Conservation (phyloP, 306 rosid genomes). For the Acacia acuminata region DNA sequence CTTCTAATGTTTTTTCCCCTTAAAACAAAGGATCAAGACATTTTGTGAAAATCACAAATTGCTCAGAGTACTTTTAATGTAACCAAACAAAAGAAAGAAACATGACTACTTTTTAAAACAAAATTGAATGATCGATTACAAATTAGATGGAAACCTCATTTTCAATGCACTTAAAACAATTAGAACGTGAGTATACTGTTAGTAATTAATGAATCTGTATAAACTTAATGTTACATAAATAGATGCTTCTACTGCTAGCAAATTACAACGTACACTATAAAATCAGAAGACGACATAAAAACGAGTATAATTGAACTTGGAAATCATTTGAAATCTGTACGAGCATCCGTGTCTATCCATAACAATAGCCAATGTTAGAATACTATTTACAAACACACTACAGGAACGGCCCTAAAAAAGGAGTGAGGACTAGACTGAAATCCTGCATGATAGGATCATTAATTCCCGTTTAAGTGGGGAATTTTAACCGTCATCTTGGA, state of each 20-base stretch:
- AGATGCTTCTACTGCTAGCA: background rate
- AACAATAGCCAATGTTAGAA: background rate
- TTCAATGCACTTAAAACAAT: too few relatives aligned
- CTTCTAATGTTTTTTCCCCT: too few relatives aligned
- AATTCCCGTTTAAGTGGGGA: conserved; percentile 51
- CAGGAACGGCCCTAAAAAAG: background rate
- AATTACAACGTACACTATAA: background rate
- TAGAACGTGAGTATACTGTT: too few relatives aligned
- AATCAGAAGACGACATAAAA: background rate
- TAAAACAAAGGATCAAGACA: too few relatives aligned
- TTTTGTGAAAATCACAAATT: too few relatives aligned
- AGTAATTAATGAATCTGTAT: too few relatives aligned
- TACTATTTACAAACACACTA: background rate
- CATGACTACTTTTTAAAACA: too few relatives aligned
- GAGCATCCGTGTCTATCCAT: background rate
- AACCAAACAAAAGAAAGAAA: too few relatives aligned
- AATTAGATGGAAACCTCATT: too few relatives aligned
- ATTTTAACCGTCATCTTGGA: conserved; percentile 67
- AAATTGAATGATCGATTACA: too few relatives aligned
- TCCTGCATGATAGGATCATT: conserved; percentile 16
- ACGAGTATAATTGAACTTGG: background rate
- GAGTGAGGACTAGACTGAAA: conserved; percentile 2
- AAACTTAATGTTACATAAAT: too few relatives aligned
- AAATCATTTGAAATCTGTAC: background rate
- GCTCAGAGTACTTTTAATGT: too few relatives aligned